Conservation (phyloP, 2,329 filamentous ascomycete species). For the Westerdykella ornata region DNA sequence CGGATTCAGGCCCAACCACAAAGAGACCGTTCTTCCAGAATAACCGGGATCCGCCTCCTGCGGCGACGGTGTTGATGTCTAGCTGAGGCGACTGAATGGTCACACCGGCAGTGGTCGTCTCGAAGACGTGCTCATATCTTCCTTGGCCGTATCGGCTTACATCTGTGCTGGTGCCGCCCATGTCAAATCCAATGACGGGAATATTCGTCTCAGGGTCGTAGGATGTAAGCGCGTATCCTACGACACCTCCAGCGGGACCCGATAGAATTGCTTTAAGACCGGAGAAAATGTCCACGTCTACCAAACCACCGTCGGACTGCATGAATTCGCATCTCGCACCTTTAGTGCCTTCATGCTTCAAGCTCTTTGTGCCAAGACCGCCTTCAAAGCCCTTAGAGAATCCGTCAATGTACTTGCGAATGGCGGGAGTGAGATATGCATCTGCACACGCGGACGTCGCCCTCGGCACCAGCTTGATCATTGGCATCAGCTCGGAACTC, state of each 20-base stretch:
- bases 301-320: constrained; percentile 72
- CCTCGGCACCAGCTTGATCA: constrained; percentile 74
- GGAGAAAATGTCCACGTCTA: constrained; percentile 73
- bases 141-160: constrained; percentile 81
- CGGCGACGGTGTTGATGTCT: constrained; percentile 92
- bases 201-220: constrained; percentile 77
- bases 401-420: constrained; percentile 68
- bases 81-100: constrained; percentile 88
- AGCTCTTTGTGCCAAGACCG: constrained; percentile 67
- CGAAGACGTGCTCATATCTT: constrained; percentile 86
- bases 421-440: constrained; percentile 72
- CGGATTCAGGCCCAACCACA: constrained; percentile 82
- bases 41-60: constrained; percentile 75
- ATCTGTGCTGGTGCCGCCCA: constrained; percentile 90
- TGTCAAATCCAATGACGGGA: constrained; percentile 90
- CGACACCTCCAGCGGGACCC: constrained; percentile 86
- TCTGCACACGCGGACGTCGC: constrained; percentile 73
- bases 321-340: constrained; percentile 89
- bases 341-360: constrained; percentile 59
- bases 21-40: constrained; percentile 89
- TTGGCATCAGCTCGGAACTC: constrained; percentile 75
- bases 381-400: constrained; percentile 77
- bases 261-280: constrained; percentile 80
- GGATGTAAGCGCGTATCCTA: constrained; percentile 85
- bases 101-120: constrained; percentile 89